Evolutionary conservation across 2,329 filamentous ascomycete genomes (phyloP).

Genomic region (Dothidotthia symphoricarpi): DNA sequence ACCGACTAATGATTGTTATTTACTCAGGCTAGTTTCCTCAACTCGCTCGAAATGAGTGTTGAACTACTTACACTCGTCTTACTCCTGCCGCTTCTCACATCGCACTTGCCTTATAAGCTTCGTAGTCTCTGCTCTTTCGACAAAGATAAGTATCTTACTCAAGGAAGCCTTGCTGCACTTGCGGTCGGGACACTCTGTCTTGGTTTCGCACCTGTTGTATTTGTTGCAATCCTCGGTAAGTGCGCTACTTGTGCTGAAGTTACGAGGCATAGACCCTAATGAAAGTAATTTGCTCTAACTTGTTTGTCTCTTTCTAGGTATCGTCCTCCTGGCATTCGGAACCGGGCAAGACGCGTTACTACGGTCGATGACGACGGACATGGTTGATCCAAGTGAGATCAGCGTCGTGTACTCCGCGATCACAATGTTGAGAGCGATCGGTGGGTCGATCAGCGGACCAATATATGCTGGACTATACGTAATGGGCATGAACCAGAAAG

Average conservation of each 20-base stretch:
- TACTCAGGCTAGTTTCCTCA: slow-evolving; percentile 17
- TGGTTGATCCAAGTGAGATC: slow-evolving; percentile 11
- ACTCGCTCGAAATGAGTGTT: slow-evolving; percentile 17
- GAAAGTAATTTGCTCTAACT: too few species aligned
- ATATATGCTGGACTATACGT: slow-evolving; percentile 19
- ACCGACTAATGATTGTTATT: not conserved
- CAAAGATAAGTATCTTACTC: slow-evolving; percentile 11
- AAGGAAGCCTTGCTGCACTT: slow-evolving; percentile 10
- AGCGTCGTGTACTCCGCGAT: slow-evolving; percentile 21
- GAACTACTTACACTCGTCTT: slow-evolving; percentile 13
- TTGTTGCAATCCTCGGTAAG: slow-evolving; percentile 11
- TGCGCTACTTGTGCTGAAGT: not conserved
- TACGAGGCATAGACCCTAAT: too few species aligned
- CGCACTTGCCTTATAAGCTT: slow-evolving; percentile 2
- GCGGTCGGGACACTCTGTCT: slow-evolving; percentile 12
- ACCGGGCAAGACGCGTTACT: slow-evolving; percentile 20
- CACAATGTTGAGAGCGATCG: slow-evolving; percentile 20
- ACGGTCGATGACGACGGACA: slow-evolving; percentile 19
- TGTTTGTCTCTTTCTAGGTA: too few species aligned
- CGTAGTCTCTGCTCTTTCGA: slow-evolving; percentile 1
- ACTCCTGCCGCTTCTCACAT: slow-evolving; percentile 10
- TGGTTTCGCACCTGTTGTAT: slow-evolving; percentile 12
- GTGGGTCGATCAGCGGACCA: slow-evolving; percentile 17
- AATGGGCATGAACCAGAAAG: slow-evolving; percentile 4
- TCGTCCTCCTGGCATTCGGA: slow-evolving; percentile 15